Evolutionary conservation across 2,329 filamentous ascomycete genomes (phyloP), one percentile per base, ranked within the genome.

Genomic region (Calonectria pseudoturangicola): DNA sequence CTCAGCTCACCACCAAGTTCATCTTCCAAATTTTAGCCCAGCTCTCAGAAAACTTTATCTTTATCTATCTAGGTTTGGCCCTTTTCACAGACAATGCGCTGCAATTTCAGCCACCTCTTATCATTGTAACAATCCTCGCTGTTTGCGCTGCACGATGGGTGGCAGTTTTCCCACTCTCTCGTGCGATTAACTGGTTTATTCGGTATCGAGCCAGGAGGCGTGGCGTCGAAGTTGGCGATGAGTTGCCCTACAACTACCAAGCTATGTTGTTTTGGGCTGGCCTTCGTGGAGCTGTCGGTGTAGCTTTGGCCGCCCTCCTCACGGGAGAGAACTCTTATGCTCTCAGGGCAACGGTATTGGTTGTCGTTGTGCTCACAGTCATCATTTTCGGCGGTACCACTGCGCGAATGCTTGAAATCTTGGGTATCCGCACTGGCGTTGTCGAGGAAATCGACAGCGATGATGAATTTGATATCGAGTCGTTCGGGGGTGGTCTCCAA

Each of bases 221-320:
- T 67, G 95, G 95, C 28, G 73, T 83, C 70, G 94, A 98, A 70
- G 91, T 93, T 6, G 91, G 92, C 18, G 96, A 98, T 76, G 97
- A 98, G 83, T 87, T 99, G 43, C 97, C 97, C 0, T 97, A 95
- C 82, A 95, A 95, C 78, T 98, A 98, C 84, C 97, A 98, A 84
- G 95, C 94, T n/a, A 98, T 99, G 97, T 91, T 99, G n/a, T 99
- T 98, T 86, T 99, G 97, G 97, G 97, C 97, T 18, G 97, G 97
- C 30, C 89, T 99, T 36, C 94, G 97, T 74, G 97, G 97, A 79
- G 97, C 97, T 58, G 97, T 99, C 78, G 97, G 97, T 70, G 97
- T 99, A 43, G 97, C 97, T 2, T 88, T 99, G 58, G 97, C 97
- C 39, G 96, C 96, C 27, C 93, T 97, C 30, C 89, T 99, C 58